Percentiles rank a stretch among this genome's conserved stretches.
Conservation (phyloP, 139 green algal species). For the Chlorella sorokiniana region DNA sequence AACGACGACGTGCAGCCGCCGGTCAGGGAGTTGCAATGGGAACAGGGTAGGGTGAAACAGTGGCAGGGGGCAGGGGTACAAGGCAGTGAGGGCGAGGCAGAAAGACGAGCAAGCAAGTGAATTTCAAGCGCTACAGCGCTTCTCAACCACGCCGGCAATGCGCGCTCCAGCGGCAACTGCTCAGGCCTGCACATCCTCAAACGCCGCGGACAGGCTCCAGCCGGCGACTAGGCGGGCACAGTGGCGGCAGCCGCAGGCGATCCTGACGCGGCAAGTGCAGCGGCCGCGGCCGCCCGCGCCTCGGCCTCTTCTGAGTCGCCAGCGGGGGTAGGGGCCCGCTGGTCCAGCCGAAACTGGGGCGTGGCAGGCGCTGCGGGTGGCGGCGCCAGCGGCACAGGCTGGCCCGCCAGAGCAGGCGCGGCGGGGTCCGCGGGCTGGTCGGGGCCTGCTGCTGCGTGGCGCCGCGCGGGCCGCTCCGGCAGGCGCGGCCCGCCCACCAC, state of each 20-base stretch:
- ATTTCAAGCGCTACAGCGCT: no score
- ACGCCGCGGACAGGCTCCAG: no score
- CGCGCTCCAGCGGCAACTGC: no score
- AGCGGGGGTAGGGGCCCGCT: not conserved
- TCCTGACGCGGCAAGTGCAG: not conserved
- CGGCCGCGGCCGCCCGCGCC: not conserved
- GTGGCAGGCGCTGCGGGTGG: conserved; percentile 8
- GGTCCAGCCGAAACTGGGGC: conserved; percentile 15
- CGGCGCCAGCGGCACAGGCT: not conserved
- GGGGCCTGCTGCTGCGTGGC: not conserved
- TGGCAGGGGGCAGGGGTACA: no score
- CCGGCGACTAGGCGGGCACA: no score
- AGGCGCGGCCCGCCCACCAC: conserved; percentile 25
- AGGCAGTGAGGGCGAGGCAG: no score
- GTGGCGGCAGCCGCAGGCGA: not conserved
- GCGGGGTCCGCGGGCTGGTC: not conserved
- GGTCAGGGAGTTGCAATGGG: no score
- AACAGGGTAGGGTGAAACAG: no score
- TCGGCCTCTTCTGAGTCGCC: conserved; percentile 15
- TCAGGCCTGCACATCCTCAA: no score
- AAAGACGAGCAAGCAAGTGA: no score
- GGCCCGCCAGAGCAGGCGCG: not conserved
- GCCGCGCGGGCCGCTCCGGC: conserved; percentile 4
- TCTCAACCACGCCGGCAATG: no score
- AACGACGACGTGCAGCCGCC: no score